Conservation (phyloP, 352 stramenopile species). For the Phytophthora hybrid region DNA sequence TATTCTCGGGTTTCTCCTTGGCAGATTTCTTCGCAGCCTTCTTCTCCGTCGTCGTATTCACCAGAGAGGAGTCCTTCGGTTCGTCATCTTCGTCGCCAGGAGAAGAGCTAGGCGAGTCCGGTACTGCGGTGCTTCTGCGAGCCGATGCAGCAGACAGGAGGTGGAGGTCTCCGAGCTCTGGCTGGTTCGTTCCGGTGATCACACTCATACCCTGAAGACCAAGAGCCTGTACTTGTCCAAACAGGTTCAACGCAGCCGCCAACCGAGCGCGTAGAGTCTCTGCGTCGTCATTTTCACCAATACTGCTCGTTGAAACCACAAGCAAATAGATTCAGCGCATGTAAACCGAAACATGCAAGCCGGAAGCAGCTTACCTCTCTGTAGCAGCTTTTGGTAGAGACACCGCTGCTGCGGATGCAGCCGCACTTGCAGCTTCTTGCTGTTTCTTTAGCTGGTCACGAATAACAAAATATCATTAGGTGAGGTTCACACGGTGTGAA, state of each 20-base stretch:
- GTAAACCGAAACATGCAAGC: no score
- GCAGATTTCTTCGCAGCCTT: constrained; percentile 4
- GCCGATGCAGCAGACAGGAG: constrained; percentile 33
- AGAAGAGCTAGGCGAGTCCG: constrained; percentile 24
- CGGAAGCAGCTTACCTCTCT: constrained; percentile 20
- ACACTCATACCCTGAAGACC: constrained; percentile 26
- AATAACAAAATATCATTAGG: background rate
- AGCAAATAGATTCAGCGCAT: background rate
- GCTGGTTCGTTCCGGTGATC: constrained; percentile 18
- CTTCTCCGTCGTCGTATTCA: constrained; percentile 7
- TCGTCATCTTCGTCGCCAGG: constrained; percentile 12
- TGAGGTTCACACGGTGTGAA: background rate
- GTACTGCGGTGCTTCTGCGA: constrained; percentile 12
- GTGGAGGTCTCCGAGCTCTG: constrained; percentile 34
- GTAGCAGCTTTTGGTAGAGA: constrained; percentile 9
- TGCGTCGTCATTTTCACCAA: constrained; percentile 23
- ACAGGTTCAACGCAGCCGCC: constrained; percentile 33
- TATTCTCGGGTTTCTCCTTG: constrained; percentile 10
- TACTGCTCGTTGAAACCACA: constrained; percentile 9
- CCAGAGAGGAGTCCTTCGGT: constrained; percentile 3
- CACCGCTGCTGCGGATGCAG: constrained; percentile 3
- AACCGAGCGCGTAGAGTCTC: constrained; percentile 27
- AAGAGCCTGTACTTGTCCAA: constrained; percentile 40
- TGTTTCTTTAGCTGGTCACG: constrained; percentile 30
- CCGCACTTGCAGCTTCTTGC: constrained; percentile 9